Conservation (phyloP, 2,329 filamentous ascomycete genomes). For the Penicillium janthinellum region DNA sequence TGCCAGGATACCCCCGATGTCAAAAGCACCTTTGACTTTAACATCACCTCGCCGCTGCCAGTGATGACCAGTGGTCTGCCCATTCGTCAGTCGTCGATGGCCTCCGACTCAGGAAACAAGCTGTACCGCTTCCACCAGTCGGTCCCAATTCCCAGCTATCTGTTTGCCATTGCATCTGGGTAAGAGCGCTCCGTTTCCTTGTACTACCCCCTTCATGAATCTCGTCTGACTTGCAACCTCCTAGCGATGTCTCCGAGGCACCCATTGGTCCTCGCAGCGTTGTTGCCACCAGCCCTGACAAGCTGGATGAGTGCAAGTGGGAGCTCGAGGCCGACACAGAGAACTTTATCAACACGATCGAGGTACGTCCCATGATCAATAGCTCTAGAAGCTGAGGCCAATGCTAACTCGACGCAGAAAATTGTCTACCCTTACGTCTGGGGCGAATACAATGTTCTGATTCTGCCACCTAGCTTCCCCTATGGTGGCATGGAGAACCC, state of each 20-base stretch:
- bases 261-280: slow-evolving; percentile 81
- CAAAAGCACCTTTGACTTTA: slow-evolving; percentile 92
- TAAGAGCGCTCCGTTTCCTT: slow-evolving; percentile 23
- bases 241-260: slow-evolving; percentile 80
- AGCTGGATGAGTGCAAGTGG: slow-evolving; percentile 80
- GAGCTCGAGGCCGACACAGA: slow-evolving; percentile 91
- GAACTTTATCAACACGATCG: slow-evolving; percentile 84
- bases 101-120: slow-evolving; percentile 57
- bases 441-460: slow-evolving; percentile 92
- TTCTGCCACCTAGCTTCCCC: slow-evolving; percentile 86
- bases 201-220: neutral
- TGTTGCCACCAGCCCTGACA: slow-evolving; percentile 86
- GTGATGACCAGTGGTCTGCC: slow-evolving; percentile 88
- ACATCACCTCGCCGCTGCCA: slow-evolving; percentile 79
- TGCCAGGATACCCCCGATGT: slow-evolving; percentile 98
- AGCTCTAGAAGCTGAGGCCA: neutral
- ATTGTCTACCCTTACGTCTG: slow-evolving; percentile 86
- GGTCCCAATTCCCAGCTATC: slow-evolving; percentile 89
- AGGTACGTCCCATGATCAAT: slow-evolving; percentile 55
- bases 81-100: slow-evolving; percentile 51
- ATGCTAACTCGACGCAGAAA: slow-evolving; percentile 39
- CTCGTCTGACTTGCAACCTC: neutral
- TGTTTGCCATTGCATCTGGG: slow-evolving; percentile 83
- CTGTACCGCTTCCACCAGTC: slow-evolving; percentile 86
- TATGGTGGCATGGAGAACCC: slow-evolving; percentile 88